Conservation (phyloP, 2,329 filamentous ascomycete species). For the Sporothrix pallida region DNA sequence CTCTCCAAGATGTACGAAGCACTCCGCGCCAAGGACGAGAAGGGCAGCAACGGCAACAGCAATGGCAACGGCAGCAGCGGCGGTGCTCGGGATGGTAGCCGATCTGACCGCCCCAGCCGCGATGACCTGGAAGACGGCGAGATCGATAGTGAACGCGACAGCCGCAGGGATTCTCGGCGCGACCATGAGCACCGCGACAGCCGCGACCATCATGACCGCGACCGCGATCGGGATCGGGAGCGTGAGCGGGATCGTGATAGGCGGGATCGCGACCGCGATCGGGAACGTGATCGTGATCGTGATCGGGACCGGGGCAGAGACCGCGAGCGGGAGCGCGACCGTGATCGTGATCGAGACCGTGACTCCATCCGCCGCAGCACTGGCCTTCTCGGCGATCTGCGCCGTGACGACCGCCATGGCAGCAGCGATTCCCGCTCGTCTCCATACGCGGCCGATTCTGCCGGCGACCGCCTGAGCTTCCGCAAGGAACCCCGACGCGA, state of each 20-base stretch:
- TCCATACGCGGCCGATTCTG: slow-evolving; percentile 30
- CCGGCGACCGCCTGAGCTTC: slow-evolving; percentile 41
- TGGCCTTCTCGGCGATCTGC: slow-evolving; percentile 28
- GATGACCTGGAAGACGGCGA: slow-evolving; percentile 49
- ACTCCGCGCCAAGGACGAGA: slow-evolving; percentile 45
- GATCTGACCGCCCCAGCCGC: slow-evolving; percentile 38
- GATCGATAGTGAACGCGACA: slow-evolving; percentile 48
- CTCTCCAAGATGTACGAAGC: slow-evolving; percentile 48
- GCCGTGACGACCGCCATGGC: slow-evolving; percentile 27
- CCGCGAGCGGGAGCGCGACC: slow-evolving; percentile 31
- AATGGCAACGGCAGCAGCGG: slow-evolving; percentile 28
- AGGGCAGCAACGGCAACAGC: slow-evolving; percentile 37
- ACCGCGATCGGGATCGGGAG: slow-evolving; percentile 43
- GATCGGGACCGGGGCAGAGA: slow-evolving; percentile 32
- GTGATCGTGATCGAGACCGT: slow-evolving; percentile 47
- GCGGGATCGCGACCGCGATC: slow-evolving; percentile 32
- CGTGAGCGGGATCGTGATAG: slow-evolving; percentile 43
- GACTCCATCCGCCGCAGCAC: slow-evolving; percentile 45
- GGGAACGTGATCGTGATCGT: slow-evolving; percentile 31
- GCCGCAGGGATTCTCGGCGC: slow-evolving; percentile 43
- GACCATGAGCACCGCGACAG: slow-evolving; percentile 38
- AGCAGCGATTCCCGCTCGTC: slow-evolving; percentile 24
- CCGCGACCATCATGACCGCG: slow-evolving; percentile 30
- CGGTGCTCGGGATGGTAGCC: slow-evolving; percentile 32
- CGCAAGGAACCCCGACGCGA: slow-evolving; percentile 37